Evolutionary conservation across 495 filamentous ascomycete species (phyloP).

Genomic region (Umbilicaria muhlenbergii): DNA sequence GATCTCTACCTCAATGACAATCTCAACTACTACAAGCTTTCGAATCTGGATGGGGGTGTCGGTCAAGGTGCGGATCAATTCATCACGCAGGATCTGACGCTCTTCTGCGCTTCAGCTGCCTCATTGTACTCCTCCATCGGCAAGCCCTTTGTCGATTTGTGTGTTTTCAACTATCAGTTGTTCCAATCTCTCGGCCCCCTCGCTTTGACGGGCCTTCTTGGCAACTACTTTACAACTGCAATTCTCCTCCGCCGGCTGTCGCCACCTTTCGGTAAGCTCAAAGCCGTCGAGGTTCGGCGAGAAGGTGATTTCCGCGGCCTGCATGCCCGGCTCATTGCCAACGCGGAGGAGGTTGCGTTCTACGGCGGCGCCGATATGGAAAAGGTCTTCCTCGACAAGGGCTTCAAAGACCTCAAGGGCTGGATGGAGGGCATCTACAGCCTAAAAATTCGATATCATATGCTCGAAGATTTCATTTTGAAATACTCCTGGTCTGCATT

Average conservation of each 20-base stretch:
- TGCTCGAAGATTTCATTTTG: constrained; percentile 93
- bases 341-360: constrained; percentile 98
- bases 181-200: constrained; percentile 84
- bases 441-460: constrained; percentile 94
- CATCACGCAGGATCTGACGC: constrained; percentile 90
- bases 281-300: constrained; percentile 81
- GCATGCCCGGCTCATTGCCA: constrained; percentile 83
- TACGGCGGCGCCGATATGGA: constrained; percentile 93
- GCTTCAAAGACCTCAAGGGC: constrained; percentile 76
- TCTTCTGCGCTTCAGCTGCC: constrained; percentile 89
- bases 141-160: constrained; percentile 88
- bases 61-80: constrained; percentile 90
- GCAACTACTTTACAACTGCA: constrained; percentile 86
- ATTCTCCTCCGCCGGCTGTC: constrained; percentile 74
- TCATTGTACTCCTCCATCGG: constrained; percentile 88
- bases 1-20: constrained; percentile 91
- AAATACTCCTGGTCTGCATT: constrained; percentile 99
- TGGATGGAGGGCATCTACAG: constrained; percentile 97
- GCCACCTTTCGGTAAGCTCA: constrained; percentile 90
- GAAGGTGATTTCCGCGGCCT: constrained; percentile 88
- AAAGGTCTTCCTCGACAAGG: constrained; percentile 70
- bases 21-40: constrained; percentile 89
- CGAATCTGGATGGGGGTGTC: constrained; percentile 85
- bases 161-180: constrained; percentile 94
- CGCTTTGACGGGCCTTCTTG: constrained; percentile 68